Evolutionary conservation across 2,329 filamentous ascomycete genomes (phyloP).

Genomic region (Aspergillus sp.): DNA sequence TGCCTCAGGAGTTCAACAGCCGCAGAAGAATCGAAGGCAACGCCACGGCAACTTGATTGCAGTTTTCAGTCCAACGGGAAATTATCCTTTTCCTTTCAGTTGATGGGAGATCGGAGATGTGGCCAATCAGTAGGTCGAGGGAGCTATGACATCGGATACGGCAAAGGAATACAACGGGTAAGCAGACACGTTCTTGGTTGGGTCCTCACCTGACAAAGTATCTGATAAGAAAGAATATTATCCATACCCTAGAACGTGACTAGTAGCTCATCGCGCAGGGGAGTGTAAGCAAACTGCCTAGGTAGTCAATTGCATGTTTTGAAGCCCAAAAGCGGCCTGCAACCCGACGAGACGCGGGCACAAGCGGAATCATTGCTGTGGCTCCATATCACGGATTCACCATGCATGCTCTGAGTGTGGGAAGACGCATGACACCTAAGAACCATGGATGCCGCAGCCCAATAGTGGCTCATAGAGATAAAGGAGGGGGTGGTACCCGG

Average conservation of each 20-base stretch:
- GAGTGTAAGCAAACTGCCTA: neutral
- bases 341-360: neutral
- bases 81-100: too few relatives aligned
- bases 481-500: neutral
- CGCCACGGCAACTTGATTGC: too few relatives aligned
- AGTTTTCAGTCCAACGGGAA: too few relatives aligned
- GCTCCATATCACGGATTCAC: neutral
- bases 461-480: neutral
- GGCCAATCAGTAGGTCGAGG: neutral
- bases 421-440: constrained; percentile 9
- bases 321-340: neutral
- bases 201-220: too few relatives aligned
- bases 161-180: neutral
- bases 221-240: neutral
- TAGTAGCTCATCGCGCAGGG: neutral
- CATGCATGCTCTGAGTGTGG: neutral
- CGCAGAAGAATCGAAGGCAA: too few relatives aligned
- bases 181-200: neutral
- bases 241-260: too few relatives aligned
- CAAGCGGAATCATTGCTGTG: neutral
- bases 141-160: neutral
- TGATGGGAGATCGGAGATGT: neutral
- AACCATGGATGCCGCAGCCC: constrained; percentile 6
- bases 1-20: too few relatives aligned
- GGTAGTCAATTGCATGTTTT: neutral